Conservation (phyloP, 2,329 filamentous ascomycete genomes). For the Pleomassaria siparia region DNA sequence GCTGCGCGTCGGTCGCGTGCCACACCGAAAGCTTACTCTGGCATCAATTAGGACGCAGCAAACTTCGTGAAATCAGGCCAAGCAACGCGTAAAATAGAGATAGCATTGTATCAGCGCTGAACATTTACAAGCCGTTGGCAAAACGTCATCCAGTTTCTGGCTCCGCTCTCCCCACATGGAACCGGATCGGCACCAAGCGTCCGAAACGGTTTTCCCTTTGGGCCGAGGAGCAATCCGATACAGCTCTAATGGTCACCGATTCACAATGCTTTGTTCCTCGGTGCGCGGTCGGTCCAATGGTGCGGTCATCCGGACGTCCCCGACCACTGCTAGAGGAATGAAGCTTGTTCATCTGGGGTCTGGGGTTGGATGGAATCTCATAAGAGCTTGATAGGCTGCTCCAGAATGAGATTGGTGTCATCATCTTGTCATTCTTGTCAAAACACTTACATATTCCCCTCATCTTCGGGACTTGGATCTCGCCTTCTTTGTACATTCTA, state of each 20-base stretch:
- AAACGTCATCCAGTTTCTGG: constrained; percentile 36
- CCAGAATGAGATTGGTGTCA: constrained; percentile 16
- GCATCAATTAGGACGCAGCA: background rate
- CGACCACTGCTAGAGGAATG: constrained; percentile 25
- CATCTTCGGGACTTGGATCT: no score
- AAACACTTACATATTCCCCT: background rate
- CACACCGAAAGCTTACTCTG: constrained; percentile 1
- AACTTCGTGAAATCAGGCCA: background rate
- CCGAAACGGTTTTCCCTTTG: constrained; percentile 29
- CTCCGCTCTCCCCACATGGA: constrained; percentile 19
- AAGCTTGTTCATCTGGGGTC: constrained; percentile 20
- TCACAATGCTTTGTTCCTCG: constrained; percentile 28
- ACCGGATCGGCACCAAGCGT: constrained; percentile 24
- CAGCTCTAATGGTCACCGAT: constrained; percentile 12
- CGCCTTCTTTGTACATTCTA: constrained; percentile 3
- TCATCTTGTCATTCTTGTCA: constrained; percentile 19
- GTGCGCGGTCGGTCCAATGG: constrained; percentile 39
- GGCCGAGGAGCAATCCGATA: constrained; percentile 30
- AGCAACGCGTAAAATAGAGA: background rate
- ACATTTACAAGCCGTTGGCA: constrained; percentile 33
- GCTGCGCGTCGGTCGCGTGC: constrained; percentile 24
- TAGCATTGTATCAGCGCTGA: background rate
- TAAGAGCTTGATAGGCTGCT: constrained; percentile 35
- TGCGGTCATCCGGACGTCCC: constrained; percentile 34
- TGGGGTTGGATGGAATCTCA: constrained; percentile 22